Percentiles rank a stretch among this genome's conserved stretches.
Conservation (phyloP, 352 stramenopile species). For the Globisporangium megalacanthum region DNA sequence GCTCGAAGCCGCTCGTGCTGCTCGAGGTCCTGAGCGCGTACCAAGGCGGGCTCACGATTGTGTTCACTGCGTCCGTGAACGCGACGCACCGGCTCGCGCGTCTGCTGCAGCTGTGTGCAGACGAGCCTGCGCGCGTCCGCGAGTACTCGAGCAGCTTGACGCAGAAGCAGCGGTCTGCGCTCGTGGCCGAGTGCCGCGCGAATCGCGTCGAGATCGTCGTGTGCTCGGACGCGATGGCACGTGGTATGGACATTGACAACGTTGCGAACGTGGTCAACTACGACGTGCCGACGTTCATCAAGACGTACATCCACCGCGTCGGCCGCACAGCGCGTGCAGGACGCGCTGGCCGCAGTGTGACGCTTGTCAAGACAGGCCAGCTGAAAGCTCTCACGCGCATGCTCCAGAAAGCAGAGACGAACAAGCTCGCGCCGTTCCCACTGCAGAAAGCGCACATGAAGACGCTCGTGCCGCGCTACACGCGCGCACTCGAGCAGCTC, state of each 20-base stretch:
- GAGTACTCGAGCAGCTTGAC: constrained; percentile 81
- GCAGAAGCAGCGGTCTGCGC: constrained; percentile 68
- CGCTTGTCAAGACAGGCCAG: constrained; percentile 79
- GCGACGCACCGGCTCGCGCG: constrained; percentile 94
- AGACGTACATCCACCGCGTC: constrained; percentile 90
- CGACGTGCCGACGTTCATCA: constrained; percentile 87
- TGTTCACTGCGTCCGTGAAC: constrained; percentile 97
- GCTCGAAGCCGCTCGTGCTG: constrained; percentile 94
- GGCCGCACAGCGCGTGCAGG: constrained; percentile 78
- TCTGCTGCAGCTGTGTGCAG: constrained; percentile 88
- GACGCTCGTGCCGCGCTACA: constrained; percentile 72
- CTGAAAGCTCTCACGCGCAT: constrained; percentile 76
- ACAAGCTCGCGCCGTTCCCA: constrained; percentile 60
- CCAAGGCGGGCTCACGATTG: constrained; percentile 77
- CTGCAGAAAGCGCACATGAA: constrained; percentile 75
- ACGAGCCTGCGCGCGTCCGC: constrained; percentile 47
- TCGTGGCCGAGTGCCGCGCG: constrained; percentile 76
- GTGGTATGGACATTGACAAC: constrained; percentile 91
- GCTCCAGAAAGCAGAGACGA: constrained; percentile 80
- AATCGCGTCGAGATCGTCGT: constrained; percentile 75
- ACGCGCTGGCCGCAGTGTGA: constrained; percentile 66
- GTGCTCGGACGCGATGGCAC: constrained; percentile 90
- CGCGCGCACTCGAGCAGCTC: constrained; percentile 55
- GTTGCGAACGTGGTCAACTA: constrained; percentile 94
- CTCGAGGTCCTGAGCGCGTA: constrained; percentile 89